Percentiles rank a stretch among this genome's conserved stretches.
phyloP scores from a whole-genome alignment of 305 asterid species.

The Caryopteris hybrid region DNA sequence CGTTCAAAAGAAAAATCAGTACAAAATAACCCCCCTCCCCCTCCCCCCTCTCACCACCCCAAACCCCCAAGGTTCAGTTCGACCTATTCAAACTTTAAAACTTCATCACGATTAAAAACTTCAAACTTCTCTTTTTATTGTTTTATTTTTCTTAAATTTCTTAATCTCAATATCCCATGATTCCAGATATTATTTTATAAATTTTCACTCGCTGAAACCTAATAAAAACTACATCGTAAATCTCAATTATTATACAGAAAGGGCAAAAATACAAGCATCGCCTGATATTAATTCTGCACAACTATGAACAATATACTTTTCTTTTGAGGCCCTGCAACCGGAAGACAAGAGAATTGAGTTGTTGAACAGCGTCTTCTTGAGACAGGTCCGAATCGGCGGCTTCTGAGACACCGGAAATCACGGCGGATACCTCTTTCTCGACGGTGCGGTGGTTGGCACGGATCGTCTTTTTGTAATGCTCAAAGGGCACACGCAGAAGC shows the following conservation, averaged over 20 bases:
- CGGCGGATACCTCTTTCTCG: constrained; percentile 81
- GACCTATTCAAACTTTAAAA: constrained; percentile 11
- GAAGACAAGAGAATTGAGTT: constrained; percentile 69
- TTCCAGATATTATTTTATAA: background rate
- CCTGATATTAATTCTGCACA: background rate
- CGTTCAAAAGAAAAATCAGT: background rate
- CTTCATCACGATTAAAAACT: background rate
- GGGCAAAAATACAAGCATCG: background rate
- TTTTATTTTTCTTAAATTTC: background rate
- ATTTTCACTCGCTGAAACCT: background rate
- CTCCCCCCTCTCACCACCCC: no score
- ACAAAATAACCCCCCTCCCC: background rate
- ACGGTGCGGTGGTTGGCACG: constrained; percentile 79
- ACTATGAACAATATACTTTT: constrained; percentile 43
- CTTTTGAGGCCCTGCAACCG: constrained; percentile 90
- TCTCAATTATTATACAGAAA: background rate
- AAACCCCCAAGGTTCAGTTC: background rate
- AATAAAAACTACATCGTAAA: background rate
- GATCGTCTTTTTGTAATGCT: constrained; percentile 88
- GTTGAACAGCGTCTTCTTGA: constrained; percentile 63
- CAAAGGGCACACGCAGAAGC: constrained; percentile 91
- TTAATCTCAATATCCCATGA: background rate
- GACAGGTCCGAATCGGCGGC: constrained; percentile 54
- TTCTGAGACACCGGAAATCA: constrained; percentile 49
- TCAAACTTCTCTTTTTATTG: background rate